phyloP scores from a whole-genome alignment of 805 yeast species.

The Zygoascus bituminiphila region DNA sequence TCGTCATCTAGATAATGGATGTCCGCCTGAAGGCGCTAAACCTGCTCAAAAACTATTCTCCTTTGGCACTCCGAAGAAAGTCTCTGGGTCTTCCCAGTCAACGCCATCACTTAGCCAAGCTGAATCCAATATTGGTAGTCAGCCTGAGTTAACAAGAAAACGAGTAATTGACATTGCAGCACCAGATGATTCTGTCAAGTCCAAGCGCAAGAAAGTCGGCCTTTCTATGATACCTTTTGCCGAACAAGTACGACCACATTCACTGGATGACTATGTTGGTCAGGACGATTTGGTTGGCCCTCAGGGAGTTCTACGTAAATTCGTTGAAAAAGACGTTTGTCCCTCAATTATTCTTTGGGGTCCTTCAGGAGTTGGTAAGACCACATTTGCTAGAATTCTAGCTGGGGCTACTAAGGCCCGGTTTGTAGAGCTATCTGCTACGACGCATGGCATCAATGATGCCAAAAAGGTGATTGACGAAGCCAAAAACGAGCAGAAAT shows the following conservation, averaged over 20 bases:
- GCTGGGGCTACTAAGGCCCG: slow-evolving; percentile 38
- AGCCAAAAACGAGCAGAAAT: slow-evolving; percentile 37
- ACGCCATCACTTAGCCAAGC: not conserved
- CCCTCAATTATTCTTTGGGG: slow-evolving; percentile 94
- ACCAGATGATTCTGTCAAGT: not conserved
- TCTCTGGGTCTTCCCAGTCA: not conserved
- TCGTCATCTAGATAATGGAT: slow-evolving; percentile 29
- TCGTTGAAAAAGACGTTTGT: slow-evolving; percentile 39
- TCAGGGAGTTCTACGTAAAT: slow-evolving; percentile 56
- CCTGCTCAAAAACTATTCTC: not conserved
- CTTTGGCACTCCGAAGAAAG: not conserved
- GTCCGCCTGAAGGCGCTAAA: slow-evolving; percentile 19
- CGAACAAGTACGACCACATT: slow-evolving; percentile 73
- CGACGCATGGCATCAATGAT: slow-evolving; percentile 60
- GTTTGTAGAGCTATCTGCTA: slow-evolving; percentile 79
- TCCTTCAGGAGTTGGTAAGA: slow-evolving; percentile 93
- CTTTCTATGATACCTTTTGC: slow-evolving; percentile 45
- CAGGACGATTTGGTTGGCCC: slow-evolving; percentile 69
- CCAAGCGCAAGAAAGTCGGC: not conserved
- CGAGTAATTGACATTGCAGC: not conserved
- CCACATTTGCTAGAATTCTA: slow-evolving; percentile 73
- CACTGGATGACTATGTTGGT: slow-evolving; percentile 68
- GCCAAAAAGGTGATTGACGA: slow-evolving; percentile 53
- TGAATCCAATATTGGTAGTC: not conserved
- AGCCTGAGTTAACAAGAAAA: not conserved